phyloP scores from a whole-genome alignment of 495 filamentous ascomycete species.

The Pseudoneurospora amorphoporcata region DNA sequence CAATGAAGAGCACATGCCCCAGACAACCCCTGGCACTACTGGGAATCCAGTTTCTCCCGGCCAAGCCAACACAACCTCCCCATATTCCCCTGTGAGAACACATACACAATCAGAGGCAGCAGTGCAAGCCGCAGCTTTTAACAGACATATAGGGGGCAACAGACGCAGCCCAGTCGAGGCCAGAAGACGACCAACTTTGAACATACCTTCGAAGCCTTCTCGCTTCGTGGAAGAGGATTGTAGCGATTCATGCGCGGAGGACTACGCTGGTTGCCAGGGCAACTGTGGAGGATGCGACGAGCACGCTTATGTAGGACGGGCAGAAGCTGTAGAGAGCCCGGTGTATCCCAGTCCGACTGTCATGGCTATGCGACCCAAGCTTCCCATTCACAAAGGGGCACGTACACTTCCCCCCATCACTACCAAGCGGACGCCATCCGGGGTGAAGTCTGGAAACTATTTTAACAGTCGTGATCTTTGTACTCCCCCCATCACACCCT shows the following conservation, averaged over 20 bases:
- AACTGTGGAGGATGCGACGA: conserved; percentile 4
- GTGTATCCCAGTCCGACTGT: conserved; percentile 7
- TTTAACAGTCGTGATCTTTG: conserved; percentile 11
- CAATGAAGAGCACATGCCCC: neutral
- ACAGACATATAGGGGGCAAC: neutral
- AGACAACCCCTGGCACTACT: neutral
- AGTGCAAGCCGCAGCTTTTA: neutral
- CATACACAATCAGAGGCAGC: neutral
- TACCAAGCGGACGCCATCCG: conserved; percentile 1
- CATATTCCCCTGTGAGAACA: neutral
- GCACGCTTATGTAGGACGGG: neutral
- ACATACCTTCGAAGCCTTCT: neutral
- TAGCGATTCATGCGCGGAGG: neutral
- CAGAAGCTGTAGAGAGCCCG: conserved; percentile 2
- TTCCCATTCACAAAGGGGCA: conserved; percentile 10
- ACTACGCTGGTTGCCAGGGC: conserved; percentile 1
- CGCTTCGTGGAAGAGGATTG: neutral
- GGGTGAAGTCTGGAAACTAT: conserved; percentile 10
- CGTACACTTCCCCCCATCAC: conserved; percentile 4
- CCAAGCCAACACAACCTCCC: neutral
- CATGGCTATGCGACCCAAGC: conserved; percentile 8
- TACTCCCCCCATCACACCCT: conserved; percentile 13
- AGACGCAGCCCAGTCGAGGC: neutral
- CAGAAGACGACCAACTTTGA: neutral
- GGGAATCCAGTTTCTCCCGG: neutral